These are phyloP conservation scores for Geranium brycei DNA, from an alignment of 345 rosid species.

Conservation along the genomic window DNA sequence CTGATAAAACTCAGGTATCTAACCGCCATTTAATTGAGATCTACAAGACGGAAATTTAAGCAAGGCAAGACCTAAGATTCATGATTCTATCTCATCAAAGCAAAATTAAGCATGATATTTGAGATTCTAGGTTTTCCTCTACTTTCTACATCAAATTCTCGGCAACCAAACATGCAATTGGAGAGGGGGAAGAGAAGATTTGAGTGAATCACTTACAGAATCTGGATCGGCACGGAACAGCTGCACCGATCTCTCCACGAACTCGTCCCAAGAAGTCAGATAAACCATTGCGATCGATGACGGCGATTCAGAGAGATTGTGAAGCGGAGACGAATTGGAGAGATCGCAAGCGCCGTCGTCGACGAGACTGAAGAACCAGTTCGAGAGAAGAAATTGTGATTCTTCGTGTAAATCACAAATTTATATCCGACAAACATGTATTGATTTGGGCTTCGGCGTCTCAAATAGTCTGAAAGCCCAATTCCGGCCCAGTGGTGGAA, in stretches of 20 bases:
- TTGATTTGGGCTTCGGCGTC: no score
- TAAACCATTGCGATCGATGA: slow-evolving; percentile 40
- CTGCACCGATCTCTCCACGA: slow-evolving; percentile 65
- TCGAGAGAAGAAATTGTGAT: no score
- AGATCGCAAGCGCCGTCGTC: neutral
- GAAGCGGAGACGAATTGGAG: neutral
- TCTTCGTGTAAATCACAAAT: no score
- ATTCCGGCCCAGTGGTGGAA: no score
- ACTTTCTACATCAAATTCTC: neutral
- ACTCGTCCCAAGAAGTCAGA: slow-evolving; percentile 72
- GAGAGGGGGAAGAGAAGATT: neutral
- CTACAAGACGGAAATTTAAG: no score
- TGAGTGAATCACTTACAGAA: slow-evolving; percentile 37
- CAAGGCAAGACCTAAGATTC: no score
- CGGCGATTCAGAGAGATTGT: neutral
- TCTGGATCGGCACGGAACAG: slow-evolving; percentile 83
- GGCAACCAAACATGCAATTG: neutral
- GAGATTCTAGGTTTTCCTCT: neutral
- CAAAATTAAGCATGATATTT: neutral
- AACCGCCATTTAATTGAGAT: neutral
- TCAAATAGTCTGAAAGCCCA: no score
- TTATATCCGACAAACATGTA: no score
- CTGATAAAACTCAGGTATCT: neutral
- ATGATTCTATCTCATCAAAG: no score
- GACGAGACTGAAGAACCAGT: no score